These are phyloP conservation scores for Nicotiana undulata DNA, from an alignment of 257 asterid genomes.

Conservation along the genomic window DNA sequence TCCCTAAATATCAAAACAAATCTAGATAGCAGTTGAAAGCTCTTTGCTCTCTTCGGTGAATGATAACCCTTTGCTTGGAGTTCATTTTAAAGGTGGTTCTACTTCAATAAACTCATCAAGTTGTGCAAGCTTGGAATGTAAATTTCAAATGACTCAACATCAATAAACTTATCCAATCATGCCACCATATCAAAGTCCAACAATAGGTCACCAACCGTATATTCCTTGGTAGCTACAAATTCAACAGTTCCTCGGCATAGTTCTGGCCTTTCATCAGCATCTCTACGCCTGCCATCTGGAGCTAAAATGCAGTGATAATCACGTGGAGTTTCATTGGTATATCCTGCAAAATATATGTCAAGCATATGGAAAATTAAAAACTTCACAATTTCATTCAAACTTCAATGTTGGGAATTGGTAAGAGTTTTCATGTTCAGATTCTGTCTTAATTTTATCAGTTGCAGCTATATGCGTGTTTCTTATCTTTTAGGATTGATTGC, in stretches of 20 bases:
- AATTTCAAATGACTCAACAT: background rate
- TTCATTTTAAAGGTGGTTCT: background rate
- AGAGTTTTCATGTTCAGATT: background rate
- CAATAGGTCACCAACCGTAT: constrained; percentile 52
- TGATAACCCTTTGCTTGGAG: background rate
- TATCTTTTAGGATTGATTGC: background rate
- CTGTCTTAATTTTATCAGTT: background rate
- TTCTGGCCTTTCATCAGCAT: constrained; percentile 95
- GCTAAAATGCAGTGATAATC: constrained; percentile 98
- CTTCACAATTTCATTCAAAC: background rate
- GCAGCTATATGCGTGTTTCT: background rate
- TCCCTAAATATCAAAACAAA: background rate
- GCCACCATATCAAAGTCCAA: background rate
- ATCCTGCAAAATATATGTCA: constrained; percentile 45
- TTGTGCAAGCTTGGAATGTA: background rate
- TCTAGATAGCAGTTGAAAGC: background rate
- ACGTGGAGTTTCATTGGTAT: constrained; percentile 88
- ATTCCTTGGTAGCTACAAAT: constrained; percentile 85
- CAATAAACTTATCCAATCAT: background rate
- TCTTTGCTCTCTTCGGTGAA: background rate
- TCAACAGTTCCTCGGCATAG: constrained; percentile 96
- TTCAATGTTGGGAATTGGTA: background rate
- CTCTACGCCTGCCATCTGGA: constrained; percentile 98
- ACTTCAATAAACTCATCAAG: background rate
- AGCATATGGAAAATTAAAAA: background rate